A percentile compares a stretch with the other conserved stretches of the same genome.
These are phyloP conservation scores for Fusarium citri DNA, from an alignment of 2,329 filamentous ascomycete species.

Conservation along the genomic window DNA sequence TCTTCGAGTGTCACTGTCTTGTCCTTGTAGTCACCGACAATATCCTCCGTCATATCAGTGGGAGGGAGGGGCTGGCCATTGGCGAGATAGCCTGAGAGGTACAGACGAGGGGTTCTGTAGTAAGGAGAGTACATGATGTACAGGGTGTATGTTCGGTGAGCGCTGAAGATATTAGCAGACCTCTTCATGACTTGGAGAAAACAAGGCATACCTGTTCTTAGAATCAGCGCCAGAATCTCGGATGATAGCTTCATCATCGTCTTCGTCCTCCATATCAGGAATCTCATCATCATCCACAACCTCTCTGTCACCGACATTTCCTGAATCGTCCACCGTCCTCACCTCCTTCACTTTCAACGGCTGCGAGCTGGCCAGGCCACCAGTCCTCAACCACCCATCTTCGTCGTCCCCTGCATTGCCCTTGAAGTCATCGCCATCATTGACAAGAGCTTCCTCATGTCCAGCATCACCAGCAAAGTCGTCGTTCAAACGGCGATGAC, in stretches of 20 bases:
- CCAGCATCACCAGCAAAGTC: conserved; percentile 92
- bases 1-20: conserved; percentile 99
- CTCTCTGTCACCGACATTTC: conserved; percentile 82
- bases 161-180: conserved; percentile 61
- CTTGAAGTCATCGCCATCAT: conserved; percentile 76
- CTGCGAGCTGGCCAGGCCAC: conserved; percentile 79
- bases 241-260: conserved; percentile 97
- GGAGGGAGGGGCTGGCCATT: conserved; percentile 85
- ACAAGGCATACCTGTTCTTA: conserved; percentile 57
- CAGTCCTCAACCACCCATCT: conserved; percentile 92
- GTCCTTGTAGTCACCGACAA: conserved; percentile 95
- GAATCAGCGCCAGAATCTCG: conserved; percentile 70
- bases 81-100: conserved; percentile 88
- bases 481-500: conserved; percentile 89
- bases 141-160: conserved; percentile 92
- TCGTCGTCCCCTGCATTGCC: conserved; percentile 68
- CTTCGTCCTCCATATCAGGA: conserved; percentile 98
- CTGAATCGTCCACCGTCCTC: conserved; percentile 87
- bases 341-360: conserved; percentile 84
- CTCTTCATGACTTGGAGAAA: not conserved
- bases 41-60: conserved; percentile 94
- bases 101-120: conserved; percentile 95
- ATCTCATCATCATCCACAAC: conserved; percentile 83
- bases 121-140: conserved; percentile 99
- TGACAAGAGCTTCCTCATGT: conserved; percentile 86